Evolutionary conservation across 345 rosid genomes (phyloP), one percentile per base, ranked within the genome.

Genomic region (Populus alba): DNA sequence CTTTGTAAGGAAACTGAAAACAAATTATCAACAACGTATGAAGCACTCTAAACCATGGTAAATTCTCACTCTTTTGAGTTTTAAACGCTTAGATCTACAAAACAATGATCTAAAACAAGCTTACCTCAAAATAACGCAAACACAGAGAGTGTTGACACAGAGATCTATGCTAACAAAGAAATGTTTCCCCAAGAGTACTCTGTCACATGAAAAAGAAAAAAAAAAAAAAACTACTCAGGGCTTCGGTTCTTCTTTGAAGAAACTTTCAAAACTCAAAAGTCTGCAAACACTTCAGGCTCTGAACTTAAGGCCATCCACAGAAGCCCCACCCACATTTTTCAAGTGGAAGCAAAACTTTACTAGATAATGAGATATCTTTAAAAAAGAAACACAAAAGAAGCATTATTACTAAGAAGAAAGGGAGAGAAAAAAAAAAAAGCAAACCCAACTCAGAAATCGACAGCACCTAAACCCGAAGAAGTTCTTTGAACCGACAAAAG

Each of bases 61-160:
- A 31, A 6, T 4, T 72, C 37, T 63, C 51, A 31, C 17, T 37
- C 8, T 67, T 67, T 55, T n/a, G 17, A 8, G 66, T 8, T 70
- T 22, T 23, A 71, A 78, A 66, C 7, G 15, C 37, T 35, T n/a
- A 79, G 78, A 79, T 79, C 81, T 72, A 66, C 22, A 37, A 27
- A 13, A 18, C 25, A 45, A 4, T 37, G 74, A 57, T 59, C 37
- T 66, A 72, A 72, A 53, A 66, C 41, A 67, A 73, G 68, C 71
- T 69, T 38, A n/a, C 20, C 63, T 8, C n/a, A 37, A 43, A 29
- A 9, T 16, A 20, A 73, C 63, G 61, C 43, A 22, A 57, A 62
- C 61, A 38, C 33, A 43, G 49, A 68, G 47, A 45, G 39, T 33
- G 35, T 33, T 61, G 39, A 59, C 3, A 77, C 75, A 16, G 73